Evolutionary conservation across 1,139 yeast species (phyloP), one percentile per base, ranked within the genome.

Genomic region (Debaryomycetaceae sp.): DNA sequence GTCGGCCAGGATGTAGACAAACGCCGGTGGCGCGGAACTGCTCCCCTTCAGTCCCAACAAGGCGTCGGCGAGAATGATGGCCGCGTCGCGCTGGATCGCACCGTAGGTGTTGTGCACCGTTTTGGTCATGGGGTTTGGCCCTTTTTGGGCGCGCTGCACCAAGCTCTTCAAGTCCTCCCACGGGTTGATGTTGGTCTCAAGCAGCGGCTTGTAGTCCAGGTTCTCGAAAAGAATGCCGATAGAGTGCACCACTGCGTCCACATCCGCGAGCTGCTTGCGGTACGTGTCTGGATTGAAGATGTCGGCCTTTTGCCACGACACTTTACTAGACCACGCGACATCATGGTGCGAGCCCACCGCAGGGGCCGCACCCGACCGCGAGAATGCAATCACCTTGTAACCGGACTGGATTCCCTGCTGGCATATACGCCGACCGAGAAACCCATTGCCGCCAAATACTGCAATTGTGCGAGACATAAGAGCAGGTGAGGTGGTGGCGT

Each of bases 401-500:
- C 94, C 95, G 25, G 73, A 57, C 17, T 55, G 59, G 3, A 82
- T 57, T 0, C 85, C 95, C 2, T 69, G 68, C 46, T 78, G 78
- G 48, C 94, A 84, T 11, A 88, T 77, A 37, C 83, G 71, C 36
- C 72, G 71, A 14, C 86, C 85, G 13, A 88, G 57, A 49, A 84
- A 84, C 3, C 96, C 96, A 38, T 76, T 78, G 1, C 96, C 96
- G 13, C 96, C 96, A 44, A 88, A 75, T 0, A 86, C 84, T 6
- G 84, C 75, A 31, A 80, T 63, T 29, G 66, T 50, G 37, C n/a
- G n/a, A 14, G 27, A 7, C 16, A 20, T 28, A 5, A 4, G 14
- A 27, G 16, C 7, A 25, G 8, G 9, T 23, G 25, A 8, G 9
- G 25, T 23, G 8, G 14, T n/a, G n/a, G n/a, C n/a, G n/a, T n/a